Evolutionary conservation across 1,284 basidiomycete species (phyloP), one percentile per base, ranked within the genome.

Genomic region (Neonothopanus nambi): DNA sequence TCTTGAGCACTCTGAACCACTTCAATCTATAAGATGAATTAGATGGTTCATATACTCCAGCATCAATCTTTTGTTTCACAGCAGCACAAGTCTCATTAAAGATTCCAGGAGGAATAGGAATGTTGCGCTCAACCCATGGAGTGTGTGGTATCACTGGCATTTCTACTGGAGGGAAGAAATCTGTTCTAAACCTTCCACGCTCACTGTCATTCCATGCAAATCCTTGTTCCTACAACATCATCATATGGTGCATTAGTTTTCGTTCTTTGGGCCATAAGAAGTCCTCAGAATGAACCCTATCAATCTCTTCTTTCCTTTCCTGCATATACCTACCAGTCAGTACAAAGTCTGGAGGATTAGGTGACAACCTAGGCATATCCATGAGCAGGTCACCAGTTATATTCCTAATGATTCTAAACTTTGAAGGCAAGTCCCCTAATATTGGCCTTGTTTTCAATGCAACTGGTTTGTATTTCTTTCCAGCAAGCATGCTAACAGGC

Each of bases 41-140:
- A 28, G 48, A 50, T 13, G 28, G 24, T 20, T 50, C 48, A 41
- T 50, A 44, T n/a, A 40, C 40, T 8, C 38, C 48, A 6, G 48
- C 48, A 30, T 50, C 48, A 70, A 41, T 7, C 67, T 52, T 18
- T 70, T 53, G 38, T 18, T 63, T 51, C 17, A 75, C 64, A 13
- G 72, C 54, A 12, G 56, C 51, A 46, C 65, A 65, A n/a, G 74
- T 64, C 47, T 70, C 54, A 24, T 70, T 59, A 39, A 64, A 65
- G 35, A 74, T 63, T 0, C 70, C 70, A 0, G 68, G 71, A 0
- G 70, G 73, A 24, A 75, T 73, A 0, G 70, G 72, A n/a, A 72
- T 73, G 48, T 76, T 72, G 9, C 58, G 57, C 11, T 64, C 43
- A 0, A 67, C 62, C 71, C 73, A 75, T 0, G 71, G 72, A 0